Base-by-base conservation (phyloP, 331 rosid species). In the Prunus yedoensis region DNA sequence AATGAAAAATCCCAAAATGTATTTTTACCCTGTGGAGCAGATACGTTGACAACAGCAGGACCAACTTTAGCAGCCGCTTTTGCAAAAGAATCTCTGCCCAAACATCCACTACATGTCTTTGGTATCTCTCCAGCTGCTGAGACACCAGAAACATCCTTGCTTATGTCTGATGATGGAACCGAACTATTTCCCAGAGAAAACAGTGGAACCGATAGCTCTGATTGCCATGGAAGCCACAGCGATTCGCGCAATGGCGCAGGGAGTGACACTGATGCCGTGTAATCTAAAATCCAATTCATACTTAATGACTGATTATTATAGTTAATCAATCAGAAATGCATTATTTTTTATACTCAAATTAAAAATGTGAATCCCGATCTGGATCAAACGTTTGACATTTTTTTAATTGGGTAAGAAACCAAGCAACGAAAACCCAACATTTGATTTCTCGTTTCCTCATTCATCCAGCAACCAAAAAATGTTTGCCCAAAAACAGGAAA, bases 1-100 rank as follows among this genome's bases (percentile, higher is more conserved):
- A 75, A 47, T 38, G 43, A 56, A 17, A 74, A 64, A 59, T 12
- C 8, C 32, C 5, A 27, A 74, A 21, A 28, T 23, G 50, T 9
- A 77, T 73, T 38, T 2, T 72, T 45, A 94, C 96, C 91, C 73
- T 83, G 89, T 23, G 89, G 83, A 81, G 83, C 70, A 27, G 93
- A 80, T 71, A 92, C 73, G 61, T 94, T 92, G 25, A 94, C 97
- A 75, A 94, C 99, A 52, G 99, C 90, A 61, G 97, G 97, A 9
- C 84, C 94, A 1, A 89, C 95, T 79, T 69, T 83, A 2, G 99
- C 91, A 23, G 97, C 97, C 0, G 99, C 99, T 80, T 88, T 90
- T 11, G 97, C 96, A 80, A 94, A 82, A n/a, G 96, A 80, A 81
- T 94, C 90, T 81, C 87, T 87, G 1, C 93, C 86, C 80, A 92